Percentiles rank a stretch among this genome's conserved stretches.
These are phyloP conservation scores for Trichoderma endophyticum DNA, from an alignment of 2,329 filamentous ascomycete species.

Conservation along the genomic window DNA sequence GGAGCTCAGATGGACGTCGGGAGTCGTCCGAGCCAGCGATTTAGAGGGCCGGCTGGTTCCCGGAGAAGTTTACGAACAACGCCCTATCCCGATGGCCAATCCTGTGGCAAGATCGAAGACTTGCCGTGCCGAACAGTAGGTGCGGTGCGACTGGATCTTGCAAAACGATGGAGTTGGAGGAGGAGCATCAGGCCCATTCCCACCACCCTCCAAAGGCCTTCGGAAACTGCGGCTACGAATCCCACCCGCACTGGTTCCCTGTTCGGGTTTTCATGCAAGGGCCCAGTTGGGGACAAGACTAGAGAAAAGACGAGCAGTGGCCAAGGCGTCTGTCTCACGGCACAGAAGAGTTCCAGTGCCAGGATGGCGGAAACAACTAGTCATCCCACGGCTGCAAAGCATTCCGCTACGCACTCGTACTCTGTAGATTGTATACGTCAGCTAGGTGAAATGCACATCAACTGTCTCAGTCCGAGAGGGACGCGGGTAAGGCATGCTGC, in stretches of 20 bases:
- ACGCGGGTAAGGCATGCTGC: not conserved
- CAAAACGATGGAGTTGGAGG: not conserved
- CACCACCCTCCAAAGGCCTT: conserved; percentile 4
- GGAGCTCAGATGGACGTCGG: not conserved
- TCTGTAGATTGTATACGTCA: not conserved
- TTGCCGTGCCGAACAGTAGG: conserved; percentile 11
- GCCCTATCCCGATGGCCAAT: not conserved
- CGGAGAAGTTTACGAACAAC: not conserved
- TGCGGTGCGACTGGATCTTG: conserved; percentile 4
- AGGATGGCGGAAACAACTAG: conserved; percentile 5
- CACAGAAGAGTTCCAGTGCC: not conserved
- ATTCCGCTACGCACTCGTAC: not conserved
- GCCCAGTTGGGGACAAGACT: not conserved
- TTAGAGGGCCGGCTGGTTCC: not conserved
- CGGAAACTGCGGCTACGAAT: conserved; percentile 14
- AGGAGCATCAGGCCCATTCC: not conserved
- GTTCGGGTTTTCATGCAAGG: conserved; percentile 10
- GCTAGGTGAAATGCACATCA: not conserved
- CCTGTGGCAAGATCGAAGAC: conserved; percentile 12
- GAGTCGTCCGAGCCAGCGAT: conserved; percentile 6
- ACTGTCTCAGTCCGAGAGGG: not conserved
- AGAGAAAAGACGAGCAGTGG: not conserved
- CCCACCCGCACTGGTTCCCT: conserved; percentile 1
- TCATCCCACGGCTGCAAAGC: not conserved
- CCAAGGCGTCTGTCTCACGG: not conserved